Evolutionary conservation across 1,284 basidiomycete genomes (phyloP), one percentile per base, ranked within the genome.

Genomic region (Sporisorium iseilematis-ciliati): DNA sequence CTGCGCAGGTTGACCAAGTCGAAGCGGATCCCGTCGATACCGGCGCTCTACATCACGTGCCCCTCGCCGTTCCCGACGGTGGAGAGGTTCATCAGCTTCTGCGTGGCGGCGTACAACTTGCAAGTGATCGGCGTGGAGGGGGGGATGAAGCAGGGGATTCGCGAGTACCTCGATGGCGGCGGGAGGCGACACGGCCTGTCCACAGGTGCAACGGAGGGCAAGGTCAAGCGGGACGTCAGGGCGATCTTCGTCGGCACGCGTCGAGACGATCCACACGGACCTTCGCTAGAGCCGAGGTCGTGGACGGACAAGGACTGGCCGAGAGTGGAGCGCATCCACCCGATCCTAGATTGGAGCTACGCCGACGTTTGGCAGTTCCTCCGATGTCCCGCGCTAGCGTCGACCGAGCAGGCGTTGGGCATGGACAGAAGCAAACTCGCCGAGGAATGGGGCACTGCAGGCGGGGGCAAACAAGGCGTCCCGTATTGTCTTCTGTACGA

Each of bases 291-390:
- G 77, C 31, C 73, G 3, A 66, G 78, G 1, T 57, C 67, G 6
- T 71, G 68, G 60, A 79, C 79, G 25, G 83, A 84, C 49, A 65
- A 74, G 0, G 92, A 89, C 57, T 99, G 96, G 96, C 95, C 96
- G 5, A 84, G 87, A 4, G 93, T 96, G 66, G 91, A 95, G 82
- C 90, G 96, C 21, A 90, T 99, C 29, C 96, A 99, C 84, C 96
- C 97, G 0, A 93, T 99, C 78, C 92, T 99, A 54, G 92, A 97
- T 83, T 99, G 96, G 96, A 88, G 90, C 0, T 99, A 99, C 86
- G 83, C 87, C 2, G 91, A 97, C 69, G 90, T 99, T 2, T 99
- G 97, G 97, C 86, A 87, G 1, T 99, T 96, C 86, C 87, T 99
- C 40, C 88, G 91, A 7, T 88, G 88, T 64, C 87, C 96, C 10